Base-by-base conservation (phyloP, 177 flowering plant genomes). In the Telopea speciosissima region DNA sequence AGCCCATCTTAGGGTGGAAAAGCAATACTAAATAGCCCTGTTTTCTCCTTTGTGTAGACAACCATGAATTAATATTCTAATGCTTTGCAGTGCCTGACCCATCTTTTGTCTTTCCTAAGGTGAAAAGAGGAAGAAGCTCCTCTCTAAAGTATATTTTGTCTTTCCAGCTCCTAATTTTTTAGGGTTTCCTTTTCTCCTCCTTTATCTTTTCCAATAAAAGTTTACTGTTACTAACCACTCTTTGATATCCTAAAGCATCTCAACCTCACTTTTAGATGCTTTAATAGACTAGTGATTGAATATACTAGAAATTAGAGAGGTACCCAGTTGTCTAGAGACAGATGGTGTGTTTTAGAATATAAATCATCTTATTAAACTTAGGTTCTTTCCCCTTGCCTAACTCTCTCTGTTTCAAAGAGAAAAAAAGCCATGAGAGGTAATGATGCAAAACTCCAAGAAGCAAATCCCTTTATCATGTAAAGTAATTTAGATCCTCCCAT, bases 381-480 rank as follows among this genome's bases (percentile, higher is more conserved):
- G 58, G 56, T 31, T 19, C 56, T 59, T 62, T 36, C 59, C 24
- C 45, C 24, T 13, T n/a, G 7, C 26, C 40, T 21, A 14, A 31
- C 70, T 40, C 44, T 58, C 52, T 72, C n/a, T n/a, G n/a, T n/a
- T n/a, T 67, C 28, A 63, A 24, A 65, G 76, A 61, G 70, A 58
- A 70, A 28, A 28, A 28, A 52, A 65, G 68, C 58, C 76, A 75
- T 75, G 72, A 64, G 74, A 68, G 59, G 67, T 70, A 79, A 79
- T 79, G 79, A 79, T 79, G 69, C 67, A 66, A 70, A 70, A 79
- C 33, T 70, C 81, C 78, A 79, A 79, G 76, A 59, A 66, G 45
- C 61, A 71, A 25, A 67, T 62, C 76, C 49, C 24, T 62, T 36
- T 36, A 75, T 36, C 44, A 68, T 62, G 65, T 54, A 73, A 70